Percentiles rank a stretch among this genome's conserved stretches.
Evolutionary conservation across 352 stramenopile genomes (phyloP).

Genomic region (Globisporangium cederbergense): DNA sequence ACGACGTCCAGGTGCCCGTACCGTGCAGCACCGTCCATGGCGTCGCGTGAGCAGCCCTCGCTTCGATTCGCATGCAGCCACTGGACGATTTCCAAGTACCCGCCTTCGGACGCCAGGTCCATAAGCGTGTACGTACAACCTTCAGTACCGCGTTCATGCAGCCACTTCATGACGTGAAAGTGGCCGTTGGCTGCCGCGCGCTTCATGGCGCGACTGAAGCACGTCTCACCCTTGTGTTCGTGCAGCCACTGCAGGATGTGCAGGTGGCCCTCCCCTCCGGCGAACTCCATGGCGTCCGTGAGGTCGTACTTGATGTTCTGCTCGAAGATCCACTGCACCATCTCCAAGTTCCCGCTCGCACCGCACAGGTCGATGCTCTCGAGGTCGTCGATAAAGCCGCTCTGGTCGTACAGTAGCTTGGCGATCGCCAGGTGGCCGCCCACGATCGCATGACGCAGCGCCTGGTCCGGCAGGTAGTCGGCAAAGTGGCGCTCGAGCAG

Average conservation of each 20-base stretch:
- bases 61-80: conserved; percentile 16
- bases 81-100: conserved; percentile 18
- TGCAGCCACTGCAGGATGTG: conserved; percentile 26
- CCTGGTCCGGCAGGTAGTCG: conserved; percentile 13
- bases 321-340: conserved; percentile 17
- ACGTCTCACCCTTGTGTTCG: conserved; percentile 17
- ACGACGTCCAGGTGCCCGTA: conserved; percentile 19
- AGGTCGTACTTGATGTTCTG: conserved; percentile 15
- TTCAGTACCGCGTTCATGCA: conserved; percentile 18
- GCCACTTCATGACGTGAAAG: conserved; percentile 24
- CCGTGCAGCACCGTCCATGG: conserved; percentile 15
- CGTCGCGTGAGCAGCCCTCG: conserved; percentile 9
- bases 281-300: conserved; percentile 22
- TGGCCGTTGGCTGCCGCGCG: conserved; percentile 19
- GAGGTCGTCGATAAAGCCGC: conserved; percentile 14
- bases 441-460: conserved; percentile 14
- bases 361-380: conserved; percentile 14
- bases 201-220: conserved; percentile 15
- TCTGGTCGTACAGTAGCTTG: conserved; percentile 15
- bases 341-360: conserved; percentile 12
- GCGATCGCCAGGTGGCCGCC: conserved; percentile 14
- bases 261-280: conserved; percentile 20
- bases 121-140: conserved; percentile 23
- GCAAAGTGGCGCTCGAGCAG: conserved; percentile 11
- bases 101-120: conserved; percentile 16